Evolutionary conservation across 441 rosid genomes (phyloP), one percentile per base, ranked within the genome.

Genomic region (Adansonia gregorii): DNA sequence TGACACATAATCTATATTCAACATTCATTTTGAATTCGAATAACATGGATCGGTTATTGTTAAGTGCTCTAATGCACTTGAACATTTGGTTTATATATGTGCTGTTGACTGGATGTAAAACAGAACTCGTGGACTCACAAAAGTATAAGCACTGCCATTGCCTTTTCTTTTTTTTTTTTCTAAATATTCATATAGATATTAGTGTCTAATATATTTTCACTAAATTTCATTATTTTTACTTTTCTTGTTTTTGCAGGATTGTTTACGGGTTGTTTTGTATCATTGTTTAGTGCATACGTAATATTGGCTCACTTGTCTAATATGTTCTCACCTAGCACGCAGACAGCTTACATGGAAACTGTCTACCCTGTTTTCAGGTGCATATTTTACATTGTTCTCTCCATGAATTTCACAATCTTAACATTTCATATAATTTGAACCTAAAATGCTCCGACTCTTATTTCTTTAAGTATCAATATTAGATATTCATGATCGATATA

Each of bases 351-450:
- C 49, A 79, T 94, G 84, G 99, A 97, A 76, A 94, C 90, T 41
- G 93, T 94, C 69, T 94, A 93, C 84, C 98, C 99, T 52, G 90
- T 93, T 88, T 97, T 97, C 95, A 97, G 99, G 99, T 95, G 73
- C 70, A 17, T n/a, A 41, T 11, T 43, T 72, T 22, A 19, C 15
- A 8, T 35, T 49, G 2, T 8, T 9, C 9, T 31, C 2, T 22
- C 39, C 39, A 3, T 6, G 9, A 3, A 8, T 31, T 61, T 43
- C 8, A 27, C 22, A 41, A 27, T 11, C 35, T 63, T 12, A 63
- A 64, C 68, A 4, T 63, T 63, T 12, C 45, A 31, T 31, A 1
- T 31, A 63, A 0, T 63, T 27, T 31, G 46, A 31, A 35, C 39
- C 39, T 35, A 35, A 35, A 35, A 35, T 35, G 39, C 39, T 35